Evolutionary conservation across 176 grass and related monocot species (phyloP).

Genomic region (Bromus sterilis): DNA sequence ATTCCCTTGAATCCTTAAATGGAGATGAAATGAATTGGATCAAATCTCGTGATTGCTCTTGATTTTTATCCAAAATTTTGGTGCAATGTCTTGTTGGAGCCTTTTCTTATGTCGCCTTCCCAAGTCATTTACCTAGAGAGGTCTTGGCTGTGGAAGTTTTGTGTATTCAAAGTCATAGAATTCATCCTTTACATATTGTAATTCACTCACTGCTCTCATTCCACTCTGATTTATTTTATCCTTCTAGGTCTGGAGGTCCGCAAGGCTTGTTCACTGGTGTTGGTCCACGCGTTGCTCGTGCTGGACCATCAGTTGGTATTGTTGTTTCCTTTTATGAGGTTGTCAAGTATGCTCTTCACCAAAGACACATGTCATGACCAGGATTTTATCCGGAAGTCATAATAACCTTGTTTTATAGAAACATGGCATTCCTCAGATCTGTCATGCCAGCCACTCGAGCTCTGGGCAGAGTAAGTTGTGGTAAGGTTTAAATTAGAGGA

Average conservation of each 20-base stretch:
- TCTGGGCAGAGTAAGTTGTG: neutral
- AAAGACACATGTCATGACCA: slow-evolving; percentile 34
- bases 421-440: neutral
- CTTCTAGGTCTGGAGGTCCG: slow-evolving; percentile 57
- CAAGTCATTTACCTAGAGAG: neutral
- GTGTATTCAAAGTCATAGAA: neutral
- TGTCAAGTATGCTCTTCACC: slow-evolving; percentile 70
- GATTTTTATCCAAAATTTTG: neutral
- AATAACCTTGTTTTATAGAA: neutral
- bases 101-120: neutral
- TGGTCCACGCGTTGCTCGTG: slow-evolving; percentile 77
- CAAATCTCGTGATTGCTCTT: neutral
- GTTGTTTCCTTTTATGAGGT: slow-evolving; percentile 94
- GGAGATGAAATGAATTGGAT: neutral
- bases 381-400: neutral
- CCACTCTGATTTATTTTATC: slow-evolving; percentile 2
- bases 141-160: neutral
- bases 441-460: neutral
- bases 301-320: slow-evolving; percentile 93
- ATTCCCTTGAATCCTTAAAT: neutral
- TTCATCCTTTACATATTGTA: neutral
- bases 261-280: slow-evolving; percentile 81
- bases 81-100: neutral
- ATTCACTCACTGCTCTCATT: neutral
- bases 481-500: slow-evolving; percentile 13